A percentile compares a stretch with the other conserved stretches of the same genome.
phyloP scores from a whole-genome alignment of 768 basidiomycete species.

The Trametes coccinea region DNA sequence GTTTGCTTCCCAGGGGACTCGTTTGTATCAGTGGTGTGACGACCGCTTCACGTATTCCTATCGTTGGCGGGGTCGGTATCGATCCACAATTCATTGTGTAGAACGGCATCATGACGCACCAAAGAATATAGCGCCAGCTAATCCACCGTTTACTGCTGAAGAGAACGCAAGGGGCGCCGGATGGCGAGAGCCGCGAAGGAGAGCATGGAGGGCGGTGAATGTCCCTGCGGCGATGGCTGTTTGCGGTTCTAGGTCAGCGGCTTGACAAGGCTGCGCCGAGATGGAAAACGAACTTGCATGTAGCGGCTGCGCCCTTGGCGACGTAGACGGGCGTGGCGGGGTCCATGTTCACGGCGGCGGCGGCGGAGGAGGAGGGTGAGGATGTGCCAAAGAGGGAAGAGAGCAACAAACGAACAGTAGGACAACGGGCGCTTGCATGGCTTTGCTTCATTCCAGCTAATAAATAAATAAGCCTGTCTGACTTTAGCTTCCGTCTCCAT shows the following conservation, averaged over 20 bases:
- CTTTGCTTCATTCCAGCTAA: neutral
- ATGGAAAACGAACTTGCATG: conserved; percentile 78
- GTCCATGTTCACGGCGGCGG: conserved; percentile 26
- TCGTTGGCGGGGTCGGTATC: neutral
- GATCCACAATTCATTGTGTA: neutral
- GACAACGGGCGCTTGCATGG: neutral
- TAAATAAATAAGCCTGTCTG: neutral
- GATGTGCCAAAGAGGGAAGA: neutral
- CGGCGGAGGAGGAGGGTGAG: neutral
- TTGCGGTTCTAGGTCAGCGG: conserved; percentile 28
- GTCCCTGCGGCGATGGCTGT: conserved; percentile 60
- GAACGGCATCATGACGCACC: conserved; percentile 45
- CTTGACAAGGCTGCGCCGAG: neutral
- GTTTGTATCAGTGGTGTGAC: conserved; percentile 61
- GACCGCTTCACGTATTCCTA: conserved; percentile 78
- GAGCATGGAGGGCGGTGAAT: conserved; percentile 44
- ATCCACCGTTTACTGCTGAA: conserved; percentile 69
- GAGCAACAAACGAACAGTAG: neutral
- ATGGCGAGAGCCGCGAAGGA: conserved; percentile 50
- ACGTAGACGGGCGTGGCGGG: conserved; percentile 43
- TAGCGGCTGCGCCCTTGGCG: conserved; percentile 56
- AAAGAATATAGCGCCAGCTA: conserved; percentile 78
- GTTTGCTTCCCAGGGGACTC: conserved; percentile 41
- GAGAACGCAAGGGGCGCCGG: conserved; percentile 50
- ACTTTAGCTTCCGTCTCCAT: neutral